Evolutionary conservation across 495 filamentous ascomycete species (phyloP), one percentile per base, ranked within the genome.

Genomic region (Penicillium fimorum): DNA sequence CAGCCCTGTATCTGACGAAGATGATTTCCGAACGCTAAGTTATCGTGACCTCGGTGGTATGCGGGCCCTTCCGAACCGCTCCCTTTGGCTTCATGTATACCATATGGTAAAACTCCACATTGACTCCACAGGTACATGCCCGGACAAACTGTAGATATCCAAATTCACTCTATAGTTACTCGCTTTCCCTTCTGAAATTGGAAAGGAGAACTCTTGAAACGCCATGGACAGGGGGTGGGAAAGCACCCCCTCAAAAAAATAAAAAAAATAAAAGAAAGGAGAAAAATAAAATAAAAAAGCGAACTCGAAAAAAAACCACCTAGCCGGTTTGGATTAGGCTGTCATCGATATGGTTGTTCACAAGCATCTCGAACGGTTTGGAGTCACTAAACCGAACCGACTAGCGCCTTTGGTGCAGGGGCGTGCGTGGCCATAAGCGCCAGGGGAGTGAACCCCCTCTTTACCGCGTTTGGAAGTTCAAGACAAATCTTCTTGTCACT

Each of bases 361-460:
- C 43, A 48, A 42, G 57, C 20, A 54, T 59, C 44, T 47, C 49
- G 38, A 57, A 57, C 47, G 54, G 46, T 10, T 57, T 46, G 35
- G 8, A 56, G 50, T 47, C 51, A 47, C 58, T 56, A 56, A 54
- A 35, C 35, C 30, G 33, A 44, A 29, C 50, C 38, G 49, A 55
- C 30, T 48, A 47, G 55, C 22, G 50, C 50, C 46, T 47, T 48
- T 20, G 52, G 51, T n/a, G 47, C 56, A 53, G 51, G 55, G 54
- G 41, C 52, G 64, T 67, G 64, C 64, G 62, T 67, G 64, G 58
- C 54, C 51, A 44, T 67, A 67, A 54, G 61, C 59, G 47, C 54
- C 37, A 50, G 38, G 50, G 50, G 8, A 40, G 52, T 61, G 50
- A 48, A 41, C 56, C 46, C 25, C 25, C 25, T 27, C 38, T 56